A percentile compares a stretch with the other conserved stretches of the same genome.
These are phyloP conservation scores for Chlorella sorokiniana DNA, from an alignment of 139 green algal species.

Conservation along the genomic window DNA sequence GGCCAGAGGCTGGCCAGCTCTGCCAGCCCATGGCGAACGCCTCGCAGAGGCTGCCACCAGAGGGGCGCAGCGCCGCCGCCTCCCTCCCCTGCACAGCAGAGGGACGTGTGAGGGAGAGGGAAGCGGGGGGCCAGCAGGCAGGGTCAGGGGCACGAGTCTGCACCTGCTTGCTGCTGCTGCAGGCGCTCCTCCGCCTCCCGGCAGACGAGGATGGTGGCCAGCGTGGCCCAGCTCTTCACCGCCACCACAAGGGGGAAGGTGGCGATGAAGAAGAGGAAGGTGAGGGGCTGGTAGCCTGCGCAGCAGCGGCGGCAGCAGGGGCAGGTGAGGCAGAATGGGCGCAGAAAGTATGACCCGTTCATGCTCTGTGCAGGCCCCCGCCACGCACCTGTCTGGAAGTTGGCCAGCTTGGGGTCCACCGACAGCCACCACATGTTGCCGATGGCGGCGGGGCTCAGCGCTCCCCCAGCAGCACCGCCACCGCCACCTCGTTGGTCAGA, in stretches of 20 bases:
- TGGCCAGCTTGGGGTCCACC: slow-evolving; percentile 37
- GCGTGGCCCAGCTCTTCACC: slow-evolving; percentile 26
- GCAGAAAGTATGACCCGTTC: neutral
- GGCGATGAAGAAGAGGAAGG: slow-evolving; percentile 39
- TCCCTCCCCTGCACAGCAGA: neutral
- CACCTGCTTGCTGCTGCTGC: neutral
- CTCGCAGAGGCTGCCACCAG: neutral
- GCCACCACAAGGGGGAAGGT: slow-evolving; percentile 43
- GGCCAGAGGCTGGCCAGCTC: neutral
- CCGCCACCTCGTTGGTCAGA: slow-evolving; percentile 38
- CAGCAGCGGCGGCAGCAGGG: neutral
- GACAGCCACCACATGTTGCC: slow-evolving; percentile 50
- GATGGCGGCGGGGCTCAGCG: slow-evolving; percentile 11
- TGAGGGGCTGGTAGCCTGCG: slow-evolving; percentile 48
- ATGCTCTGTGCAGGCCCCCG: neutral
- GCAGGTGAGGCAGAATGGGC: neutral
- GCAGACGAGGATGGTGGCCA: slow-evolving; percentile 34
- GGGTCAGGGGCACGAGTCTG: neutral
- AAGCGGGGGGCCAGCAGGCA: neutral
- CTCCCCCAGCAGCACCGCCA: slow-evolving; percentile 20
- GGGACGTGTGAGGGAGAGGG: neutral
- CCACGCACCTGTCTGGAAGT: slow-evolving; percentile 43
- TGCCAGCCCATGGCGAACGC: neutral
- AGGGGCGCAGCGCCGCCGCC: neutral
- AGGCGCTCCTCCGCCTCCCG: neutral